phyloP scores from a whole-genome alignment of 164 flowering plant genomes.

The Dillenia turbinata region DNA sequence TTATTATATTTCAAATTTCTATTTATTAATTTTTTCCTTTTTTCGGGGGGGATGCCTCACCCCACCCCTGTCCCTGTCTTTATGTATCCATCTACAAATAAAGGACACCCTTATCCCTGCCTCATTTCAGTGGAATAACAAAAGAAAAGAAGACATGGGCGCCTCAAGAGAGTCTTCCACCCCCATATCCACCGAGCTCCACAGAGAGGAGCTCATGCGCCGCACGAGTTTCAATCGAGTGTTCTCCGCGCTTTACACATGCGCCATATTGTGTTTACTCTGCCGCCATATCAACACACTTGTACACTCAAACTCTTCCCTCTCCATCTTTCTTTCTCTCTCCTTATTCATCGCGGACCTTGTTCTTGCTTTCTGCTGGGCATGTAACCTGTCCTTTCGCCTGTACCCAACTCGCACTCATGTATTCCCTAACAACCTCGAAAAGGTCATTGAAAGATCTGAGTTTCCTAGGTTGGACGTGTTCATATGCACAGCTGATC shows the following conservation, averaged over 20 bases:
- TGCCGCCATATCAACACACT: conserved; percentile 32
- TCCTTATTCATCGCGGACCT: conserved; percentile 29
- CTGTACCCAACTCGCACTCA: conserved; percentile 27
- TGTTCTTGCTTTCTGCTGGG: conserved; percentile 49
- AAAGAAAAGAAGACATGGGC: conserved; percentile 6
- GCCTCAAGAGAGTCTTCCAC: not conserved
- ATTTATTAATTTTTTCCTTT: no score
- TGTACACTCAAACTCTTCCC: conserved; percentile 17
- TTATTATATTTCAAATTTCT: no score
- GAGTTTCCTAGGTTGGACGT: conserved; percentile 48
- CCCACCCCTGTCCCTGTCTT: no score
- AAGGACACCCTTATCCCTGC: no score
- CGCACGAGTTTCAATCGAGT: conserved; percentile 40
- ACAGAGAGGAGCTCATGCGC: conserved; percentile 26
- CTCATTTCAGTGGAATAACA: no score
- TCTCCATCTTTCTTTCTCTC: conserved; percentile 15
- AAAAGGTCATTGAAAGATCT: not conserved
- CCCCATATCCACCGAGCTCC: conserved; percentile 25
- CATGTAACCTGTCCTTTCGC: conserved; percentile 28
- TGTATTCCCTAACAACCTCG: conserved; percentile 24
- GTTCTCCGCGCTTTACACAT: conserved; percentile 37
- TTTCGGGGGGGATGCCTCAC: no score
- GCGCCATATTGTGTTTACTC: conserved; percentile 39
- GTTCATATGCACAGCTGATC: conserved; percentile 67
- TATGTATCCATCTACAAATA: no score